Evolutionary conservation across 2,329 filamentous ascomycete species (phyloP).

Genomic region (Verticillium tricorpus): DNA sequence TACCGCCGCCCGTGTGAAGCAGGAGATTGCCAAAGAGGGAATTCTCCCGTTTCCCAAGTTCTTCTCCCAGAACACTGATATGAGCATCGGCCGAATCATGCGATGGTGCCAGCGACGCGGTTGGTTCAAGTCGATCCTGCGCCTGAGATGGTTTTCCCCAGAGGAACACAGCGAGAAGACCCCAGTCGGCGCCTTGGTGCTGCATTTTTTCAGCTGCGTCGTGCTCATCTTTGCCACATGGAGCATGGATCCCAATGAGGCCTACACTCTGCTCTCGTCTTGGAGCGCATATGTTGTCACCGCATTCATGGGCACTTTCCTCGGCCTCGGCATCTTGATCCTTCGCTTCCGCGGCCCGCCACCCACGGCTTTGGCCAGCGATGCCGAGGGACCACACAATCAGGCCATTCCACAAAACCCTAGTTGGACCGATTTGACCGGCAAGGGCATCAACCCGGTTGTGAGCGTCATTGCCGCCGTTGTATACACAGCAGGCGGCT

Average conservation of each 20-base stretch:
- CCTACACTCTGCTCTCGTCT: conserved; percentile 26
- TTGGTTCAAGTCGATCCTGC: conserved; percentile 21
- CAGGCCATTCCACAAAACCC: neutral
- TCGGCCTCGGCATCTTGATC: conserved; percentile 29
- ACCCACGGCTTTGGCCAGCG: conserved; percentile 15
- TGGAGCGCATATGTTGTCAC: conserved; percentile 28
- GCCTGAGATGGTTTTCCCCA: conserved; percentile 24
- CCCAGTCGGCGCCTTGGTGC: conserved; percentile 27
- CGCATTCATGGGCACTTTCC: conserved; percentile 27
- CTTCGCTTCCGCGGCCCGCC: conserved; percentile 25
- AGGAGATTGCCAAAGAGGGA: conserved; percentile 57
- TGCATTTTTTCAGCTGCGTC: conserved; percentile 28
- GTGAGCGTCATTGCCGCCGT: conserved; percentile 24
- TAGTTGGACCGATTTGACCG: conserved; percentile 27
- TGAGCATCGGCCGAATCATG: conserved; percentile 27
- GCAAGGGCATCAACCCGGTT: conserved; percentile 21
- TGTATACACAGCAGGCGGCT: conserved; percentile 24
- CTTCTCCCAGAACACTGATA: conserved; percentile 35
- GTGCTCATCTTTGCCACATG: conserved; percentile 30
- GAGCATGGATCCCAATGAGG: conserved; percentile 15
- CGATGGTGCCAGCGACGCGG: conserved; percentile 24
- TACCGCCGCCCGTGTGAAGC: conserved; percentile 50
- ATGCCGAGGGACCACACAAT: neutral
- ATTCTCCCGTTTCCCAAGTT: conserved; percentile 46
- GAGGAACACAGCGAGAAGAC: conserved; percentile 30